phyloP scores from a whole-genome alignment of 1,284 basidiomycete species.

The Coniophora puteana region DNA sequence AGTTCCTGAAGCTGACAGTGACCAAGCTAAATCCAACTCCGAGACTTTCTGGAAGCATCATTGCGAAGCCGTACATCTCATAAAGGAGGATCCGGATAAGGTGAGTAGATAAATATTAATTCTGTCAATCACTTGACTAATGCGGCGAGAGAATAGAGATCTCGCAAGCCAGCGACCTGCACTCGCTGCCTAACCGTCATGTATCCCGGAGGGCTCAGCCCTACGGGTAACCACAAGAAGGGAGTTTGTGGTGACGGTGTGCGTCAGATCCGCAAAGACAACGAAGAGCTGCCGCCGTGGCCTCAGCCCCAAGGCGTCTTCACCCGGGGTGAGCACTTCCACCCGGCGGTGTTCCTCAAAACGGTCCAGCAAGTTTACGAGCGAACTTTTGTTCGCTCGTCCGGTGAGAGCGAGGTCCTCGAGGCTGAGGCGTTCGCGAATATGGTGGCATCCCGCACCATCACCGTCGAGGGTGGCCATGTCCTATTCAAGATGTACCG shows the following conservation, averaged over 20 bases:
- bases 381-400: not conserved
- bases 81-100: not conserved
- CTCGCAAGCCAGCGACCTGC: not conserved
- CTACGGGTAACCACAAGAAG: not conserved
- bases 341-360: not conserved
- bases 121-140: not conserved
- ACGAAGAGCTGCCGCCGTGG: not conserved
- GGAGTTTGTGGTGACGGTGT: not conserved
- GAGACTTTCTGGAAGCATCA: not conserved
- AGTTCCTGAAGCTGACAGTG: no score
- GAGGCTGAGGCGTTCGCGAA: not conserved
- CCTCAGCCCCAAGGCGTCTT: conserved; percentile 1
- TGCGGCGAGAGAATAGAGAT: not conserved
- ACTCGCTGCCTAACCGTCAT: not conserved
- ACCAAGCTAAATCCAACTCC: not conserved
- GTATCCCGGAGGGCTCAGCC: not conserved
- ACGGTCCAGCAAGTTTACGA: not conserved
- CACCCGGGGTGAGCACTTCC: not conserved
- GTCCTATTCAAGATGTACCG: not conserved
- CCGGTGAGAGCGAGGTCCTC: not conserved
- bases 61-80: not conserved
- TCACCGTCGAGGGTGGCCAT: not conserved
- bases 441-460: not conserved
- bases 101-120: not conserved
- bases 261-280: not conserved